Evolutionary conservation across 305 asterid genomes (phyloP).

Genomic region (Solanum hybrid): DNA sequence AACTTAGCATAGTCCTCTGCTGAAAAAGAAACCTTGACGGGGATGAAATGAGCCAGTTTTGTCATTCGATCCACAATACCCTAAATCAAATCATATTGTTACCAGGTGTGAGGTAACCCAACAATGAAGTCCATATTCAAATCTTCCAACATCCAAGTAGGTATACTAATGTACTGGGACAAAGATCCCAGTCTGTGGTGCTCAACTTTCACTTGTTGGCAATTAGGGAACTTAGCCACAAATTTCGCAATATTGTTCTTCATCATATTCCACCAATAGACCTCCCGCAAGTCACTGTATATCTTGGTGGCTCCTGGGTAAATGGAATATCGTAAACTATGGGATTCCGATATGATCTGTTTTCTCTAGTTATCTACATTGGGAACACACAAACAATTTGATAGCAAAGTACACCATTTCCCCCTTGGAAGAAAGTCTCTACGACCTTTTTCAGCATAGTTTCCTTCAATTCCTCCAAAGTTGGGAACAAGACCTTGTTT

Average conservation of each 20-base stretch:
- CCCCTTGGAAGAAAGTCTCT: neutral
- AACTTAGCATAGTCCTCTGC: neutral
- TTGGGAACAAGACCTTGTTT: neutral
- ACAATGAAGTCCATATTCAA: neutral
- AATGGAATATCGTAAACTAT: neutral
- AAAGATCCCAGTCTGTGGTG: too few relatives aligned
- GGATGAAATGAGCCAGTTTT: neutral
- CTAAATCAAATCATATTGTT: neutral
- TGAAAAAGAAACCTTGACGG: neutral
- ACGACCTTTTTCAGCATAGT: too few relatives aligned
- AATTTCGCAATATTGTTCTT: too few relatives aligned
- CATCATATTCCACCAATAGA: neutral
- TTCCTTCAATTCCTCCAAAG: neutral
- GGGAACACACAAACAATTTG: neutral
- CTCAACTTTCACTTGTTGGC: neutral
- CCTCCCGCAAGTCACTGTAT: neutral
- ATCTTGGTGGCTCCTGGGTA: neutral
- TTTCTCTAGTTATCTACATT: neutral
- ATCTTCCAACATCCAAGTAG: neutral
- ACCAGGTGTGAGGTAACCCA: neutral
- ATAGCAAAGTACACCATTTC: neutral
- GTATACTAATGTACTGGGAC: neutral
- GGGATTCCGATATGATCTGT: neutral
- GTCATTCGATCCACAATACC: neutral
- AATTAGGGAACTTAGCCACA: neutral